A percentile compares a stretch with the other conserved stretches of the same genome.
Evolutionary conservation across 2,329 filamentous ascomycete species (phyloP).

Genomic region (Xylariaceae sp.): DNA sequence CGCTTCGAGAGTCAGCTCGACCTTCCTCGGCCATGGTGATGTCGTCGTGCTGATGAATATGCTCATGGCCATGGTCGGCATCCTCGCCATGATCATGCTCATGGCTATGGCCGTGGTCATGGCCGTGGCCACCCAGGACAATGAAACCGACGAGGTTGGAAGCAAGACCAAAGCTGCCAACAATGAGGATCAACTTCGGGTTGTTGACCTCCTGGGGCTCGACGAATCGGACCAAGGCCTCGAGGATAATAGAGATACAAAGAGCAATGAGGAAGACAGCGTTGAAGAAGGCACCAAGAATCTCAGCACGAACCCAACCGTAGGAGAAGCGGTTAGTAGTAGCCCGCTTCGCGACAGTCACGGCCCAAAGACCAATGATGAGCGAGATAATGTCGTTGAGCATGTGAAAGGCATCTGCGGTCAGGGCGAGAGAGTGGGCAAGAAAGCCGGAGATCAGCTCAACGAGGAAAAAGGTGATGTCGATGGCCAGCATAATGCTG

Average conservation of each 20-base stretch:
- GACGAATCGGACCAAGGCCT: constrained; percentile 86
- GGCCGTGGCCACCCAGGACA: constrained; percentile 89
- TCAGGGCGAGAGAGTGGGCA: constrained; percentile 85
- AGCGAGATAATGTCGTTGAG: constrained; percentile 97
- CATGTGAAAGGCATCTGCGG: constrained; percentile 99
- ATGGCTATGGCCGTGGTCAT: constrained; percentile 61
- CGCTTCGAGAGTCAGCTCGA: constrained; percentile 40
- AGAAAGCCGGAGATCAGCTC: constrained; percentile 82
- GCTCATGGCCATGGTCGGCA: constrained; percentile 47
- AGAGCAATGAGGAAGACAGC: constrained; percentile 96
- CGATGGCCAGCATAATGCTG: constrained; percentile 85
- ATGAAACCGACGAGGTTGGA: constrained; percentile 88
- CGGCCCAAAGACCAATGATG: constrained; percentile 89
- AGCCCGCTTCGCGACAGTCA: constrained; percentile 77
- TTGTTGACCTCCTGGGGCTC: constrained; percentile 84
- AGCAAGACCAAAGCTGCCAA: constrained; percentile 76
- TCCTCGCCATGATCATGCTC: constrained; percentile 56
- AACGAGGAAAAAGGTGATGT: constrained; percentile 82
- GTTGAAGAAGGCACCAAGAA: constrained; percentile 91
- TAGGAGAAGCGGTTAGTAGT: constrained; percentile 93
- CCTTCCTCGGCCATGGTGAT: constrained; percentile 46
- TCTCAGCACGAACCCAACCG: constrained; percentile 96
- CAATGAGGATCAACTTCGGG: constrained; percentile 80
- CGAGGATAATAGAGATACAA: constrained; percentile 92
- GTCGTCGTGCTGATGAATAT: constrained; percentile 38